phyloP scores from a whole-genome alignment of 1,284 basidiomycete species.

The Melampsora larici-populina region DNA sequence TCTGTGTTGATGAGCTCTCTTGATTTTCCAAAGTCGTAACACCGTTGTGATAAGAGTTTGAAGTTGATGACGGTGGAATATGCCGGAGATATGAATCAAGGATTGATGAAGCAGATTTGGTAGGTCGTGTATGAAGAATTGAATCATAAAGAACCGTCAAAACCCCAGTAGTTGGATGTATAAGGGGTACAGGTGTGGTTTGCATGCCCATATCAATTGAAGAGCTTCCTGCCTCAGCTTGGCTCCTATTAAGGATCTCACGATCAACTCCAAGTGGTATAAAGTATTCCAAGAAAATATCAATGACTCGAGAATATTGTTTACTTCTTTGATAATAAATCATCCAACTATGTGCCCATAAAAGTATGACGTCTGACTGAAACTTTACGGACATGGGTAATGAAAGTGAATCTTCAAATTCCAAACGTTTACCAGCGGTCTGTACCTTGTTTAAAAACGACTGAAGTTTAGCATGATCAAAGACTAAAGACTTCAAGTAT shows the following conservation, averaged over 20 bases:
- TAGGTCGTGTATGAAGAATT: constrained; percentile 21
- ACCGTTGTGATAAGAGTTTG: neutral
- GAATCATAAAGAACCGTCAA: constrained; percentile 41
- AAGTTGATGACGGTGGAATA: neutral
- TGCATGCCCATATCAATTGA: neutral
- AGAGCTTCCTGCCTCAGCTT: neutral
- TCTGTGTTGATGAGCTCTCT: neutral
- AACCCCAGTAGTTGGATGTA: constrained; percentile 41
- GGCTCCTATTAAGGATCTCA: constrained; percentile 12
- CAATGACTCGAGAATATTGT: constrained; percentile 27
- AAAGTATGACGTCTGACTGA: constrained; percentile 28
- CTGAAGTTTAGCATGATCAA: constrained; percentile 4
- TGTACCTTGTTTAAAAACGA: neutral
- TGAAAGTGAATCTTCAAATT: neutral
- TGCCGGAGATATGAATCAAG: constrained; percentile 33
- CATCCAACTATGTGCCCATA: constrained; percentile 44
- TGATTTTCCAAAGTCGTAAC: neutral
- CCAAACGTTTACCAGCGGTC: neutral
- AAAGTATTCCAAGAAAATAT: constrained; percentile 41
- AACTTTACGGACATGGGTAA: neutral
- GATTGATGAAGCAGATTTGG: constrained; percentile 13
- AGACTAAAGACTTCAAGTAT: constrained; percentile 28
- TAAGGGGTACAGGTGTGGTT: constrained; percentile 15
- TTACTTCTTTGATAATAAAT: constrained; percentile 41
- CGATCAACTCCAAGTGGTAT: constrained; percentile 37